Evolutionary conservation across 2,329 filamentous ascomycete genomes (phyloP).

Genomic region (Neofusicoccum cordaticola): DNA sequence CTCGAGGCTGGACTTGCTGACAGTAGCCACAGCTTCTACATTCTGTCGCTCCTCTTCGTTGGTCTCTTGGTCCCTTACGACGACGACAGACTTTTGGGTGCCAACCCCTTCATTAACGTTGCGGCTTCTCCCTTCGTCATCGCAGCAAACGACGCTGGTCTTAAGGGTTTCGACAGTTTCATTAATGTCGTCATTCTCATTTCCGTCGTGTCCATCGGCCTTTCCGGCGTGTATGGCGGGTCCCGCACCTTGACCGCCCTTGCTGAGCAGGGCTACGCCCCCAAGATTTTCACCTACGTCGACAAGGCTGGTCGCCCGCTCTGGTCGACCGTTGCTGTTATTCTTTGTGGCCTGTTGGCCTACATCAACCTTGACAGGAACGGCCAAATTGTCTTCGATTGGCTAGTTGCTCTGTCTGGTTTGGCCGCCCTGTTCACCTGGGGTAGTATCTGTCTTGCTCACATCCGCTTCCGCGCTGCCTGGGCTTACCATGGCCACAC

Average conservation of each 20-base stretch:
- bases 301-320: conserved; percentile 56
- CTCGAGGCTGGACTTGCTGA: background rate
- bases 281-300: conserved; percentile 58
- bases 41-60: conserved; percentile 76
- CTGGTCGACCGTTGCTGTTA: conserved; percentile 58
- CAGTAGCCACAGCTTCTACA: conserved; percentile 62
- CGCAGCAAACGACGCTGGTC: conserved; percentile 80
- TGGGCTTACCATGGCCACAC: conserved; percentile 39
- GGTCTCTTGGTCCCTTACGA: conserved; percentile 77
- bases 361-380: conserved; percentile 63
- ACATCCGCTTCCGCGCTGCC: conserved; percentile 79
- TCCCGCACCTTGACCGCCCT: conserved; percentile 86
- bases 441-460: conserved; percentile 81
- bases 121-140: conserved; percentile 90
- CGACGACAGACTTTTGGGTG: conserved; percentile 61
- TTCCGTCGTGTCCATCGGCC: conserved; percentile 85
- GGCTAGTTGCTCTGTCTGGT: conserved; percentile 74
- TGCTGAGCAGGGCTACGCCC: conserved; percentile 69
- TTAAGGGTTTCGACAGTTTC: conserved; percentile 75
- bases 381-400: conserved; percentile 66
- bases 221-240: conserved; percentile 87
- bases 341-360: conserved; percentile 67
- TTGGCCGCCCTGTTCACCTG: conserved; percentile 76
- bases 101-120: conserved; percentile 59
- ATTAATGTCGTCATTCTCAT: conserved; percentile 96